Evolutionary conservation across 164 flowering plant genomes (phyloP).

Genomic region (grape (Vitis vinifera)): ASM3070453v1 NC_081823.1:7868001-7868500

Average conservation of each 20-base stretch:
- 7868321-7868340: too few species aligned
- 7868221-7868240: slow-evolving; percentile 73
- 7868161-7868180: slow-evolving; percentile 91
- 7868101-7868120: not conserved
- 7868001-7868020: slow-evolving; percentile 98
- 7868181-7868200: slow-evolving; percentile 91
- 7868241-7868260: slow-evolving; percentile 5
- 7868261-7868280: not conserved
- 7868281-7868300: not conserved
- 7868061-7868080: slow-evolving; percentile 24
- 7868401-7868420: too few species aligned
- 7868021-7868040: slow-evolving; percentile 96
- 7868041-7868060: slow-evolving; percentile 22
- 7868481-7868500: too few species aligned
- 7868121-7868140: slow-evolving; percentile 85
- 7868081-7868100: slow-evolving; percentile 4
- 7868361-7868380: too few species aligned
- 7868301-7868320: not conserved
- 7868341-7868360: too few species aligned
- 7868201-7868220: slow-evolving; percentile 96
- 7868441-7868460: too few species aligned
- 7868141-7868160: slow-evolving; percentile 96
- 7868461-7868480: too few species aligned
- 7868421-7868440: too few species aligned
- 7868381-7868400: too few species aligned